Evolutionary conservation across 495 filamentous ascomycete species (phyloP), one percentile per base, ranked within the genome.

Genomic region (Oidiodendron maius): DNA sequence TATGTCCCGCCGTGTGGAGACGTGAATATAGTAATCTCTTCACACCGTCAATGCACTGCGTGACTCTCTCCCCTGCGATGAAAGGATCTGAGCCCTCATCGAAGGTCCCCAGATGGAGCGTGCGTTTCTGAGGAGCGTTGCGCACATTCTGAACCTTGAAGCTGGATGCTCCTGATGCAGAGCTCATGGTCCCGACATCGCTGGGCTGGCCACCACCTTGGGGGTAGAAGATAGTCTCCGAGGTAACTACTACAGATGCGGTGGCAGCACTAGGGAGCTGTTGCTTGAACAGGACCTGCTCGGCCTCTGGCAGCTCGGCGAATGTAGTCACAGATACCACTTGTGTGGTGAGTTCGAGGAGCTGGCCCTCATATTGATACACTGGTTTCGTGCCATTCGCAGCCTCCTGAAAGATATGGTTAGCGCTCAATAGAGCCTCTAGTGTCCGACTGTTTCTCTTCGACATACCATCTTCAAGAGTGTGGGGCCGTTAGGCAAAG

Each of bases 131-230:
- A 28, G 63, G 28, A 65, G 63, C 57, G 68, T 40, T 68, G 40
- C 79, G 78, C 17, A 75, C 79, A 11, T 68, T 61, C 2, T 60
- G 63, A 22, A 83, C 78, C 13, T 63, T 50, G 57, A 80, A 81
- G 3, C 20, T 17, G 4, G 17, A 5, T 6, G 3, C 16, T 32
- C 40, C 59, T 4, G 53, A 26, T 1, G 58, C 53, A 26, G 51
- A 46, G 37, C 50, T 67, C 47, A 84, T 80, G n/a, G 47, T 48
- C 28, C 81, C 81, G 26, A 64, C 66, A 44, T 85, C 81, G 6
- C 71, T 76, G 23, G 81, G 81, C 55, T 85, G 81, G 26, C 81
- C 81, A 34, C 81, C 81, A 4, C 81, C 81, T 61, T 85, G 80
- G 2, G 77, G 71, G 42, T 84, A 76, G 61, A 85, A 85, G 51